phyloP scores from a whole-genome alignment of 495 filamentous ascomycete genomes.

The Neurospora tetraspora region DNA sequence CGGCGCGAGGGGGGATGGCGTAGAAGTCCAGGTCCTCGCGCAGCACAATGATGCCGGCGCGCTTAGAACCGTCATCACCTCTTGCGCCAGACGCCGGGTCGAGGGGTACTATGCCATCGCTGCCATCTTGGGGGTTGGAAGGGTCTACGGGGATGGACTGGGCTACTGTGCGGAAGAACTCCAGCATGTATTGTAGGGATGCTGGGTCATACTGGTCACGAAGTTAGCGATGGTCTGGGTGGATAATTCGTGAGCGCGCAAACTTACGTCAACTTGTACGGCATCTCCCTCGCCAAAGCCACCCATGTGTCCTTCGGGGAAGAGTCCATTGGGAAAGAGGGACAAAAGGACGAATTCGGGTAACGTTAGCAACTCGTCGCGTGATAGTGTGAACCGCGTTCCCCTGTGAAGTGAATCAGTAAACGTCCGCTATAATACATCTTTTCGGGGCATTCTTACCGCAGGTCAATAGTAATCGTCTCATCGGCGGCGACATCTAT shows the following conservation, averaged over 20 bases:
- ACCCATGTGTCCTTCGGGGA: conserved; percentile 94
- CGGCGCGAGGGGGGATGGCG: conserved; percentile 76
- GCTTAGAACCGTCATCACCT: conserved; percentile 45
- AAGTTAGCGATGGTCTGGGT: conserved; percentile 44
- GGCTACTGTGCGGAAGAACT: conserved; percentile 94
- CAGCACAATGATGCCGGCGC: conserved; percentile 94
- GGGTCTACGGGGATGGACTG: conserved; percentile 77
- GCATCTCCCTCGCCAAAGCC: conserved; percentile 83
- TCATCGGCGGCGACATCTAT: conserved; percentile 84
- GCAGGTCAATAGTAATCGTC: conserved; percentile 86
- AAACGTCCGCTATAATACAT: conserved; percentile 1
- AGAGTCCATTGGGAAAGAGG: conserved; percentile 94
- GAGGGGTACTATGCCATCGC: conserved; percentile 54
- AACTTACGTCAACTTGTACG: conserved; percentile 91
- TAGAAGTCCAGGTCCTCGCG: conserved; percentile 98
- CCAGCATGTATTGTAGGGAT: conserved; percentile 97
- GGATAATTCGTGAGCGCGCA: conserved; percentile 18
- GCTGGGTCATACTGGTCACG: conserved; percentile 81
- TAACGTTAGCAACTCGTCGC: conserved; percentile 88
- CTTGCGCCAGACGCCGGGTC: conserved; percentile 29
- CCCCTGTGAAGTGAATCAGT: conserved; percentile 48
- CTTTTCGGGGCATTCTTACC: conserved; percentile 44
- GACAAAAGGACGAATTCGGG: conserved; percentile 98
- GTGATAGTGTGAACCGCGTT: conserved; percentile 82
- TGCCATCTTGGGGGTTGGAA: conserved; percentile 48